Evolutionary conservation across 768 basidiomycete species (phyloP), one percentile per base, ranked within the genome.

Genomic region (Boletus speciosus): DNA sequence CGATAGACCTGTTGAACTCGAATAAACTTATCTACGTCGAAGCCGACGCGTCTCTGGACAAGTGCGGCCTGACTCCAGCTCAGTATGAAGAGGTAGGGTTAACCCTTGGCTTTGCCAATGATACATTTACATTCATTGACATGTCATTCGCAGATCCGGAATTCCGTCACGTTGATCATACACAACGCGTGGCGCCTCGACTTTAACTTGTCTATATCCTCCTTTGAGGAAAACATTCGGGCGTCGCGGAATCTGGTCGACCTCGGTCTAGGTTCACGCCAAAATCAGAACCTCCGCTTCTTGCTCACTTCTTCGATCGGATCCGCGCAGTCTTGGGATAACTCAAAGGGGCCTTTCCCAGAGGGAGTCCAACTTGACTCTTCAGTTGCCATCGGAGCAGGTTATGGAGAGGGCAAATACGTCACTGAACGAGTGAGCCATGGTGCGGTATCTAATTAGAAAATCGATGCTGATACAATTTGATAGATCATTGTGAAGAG

Each of bases 381-480:
- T 0, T 51, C 58, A 3, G 58, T 71, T n/a, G 73, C 77, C 1
- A 49, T 70, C 3, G 76, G 76, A 2, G 57, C 52, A 15, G 81
- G 80, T 0, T 81, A 81, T 45, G 71, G 76, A 12, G 78, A 79
- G 52, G 63, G 69, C 1, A 82, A 82, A 61, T 80, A 76, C 54
- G 56, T 73, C 4, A 57, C 73, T 0, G 78, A 80, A 62, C 60
- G 72, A 45, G 69, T 72, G 42, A 19, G 73, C 58, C 10, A 11
- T 11, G 31, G 3, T 25, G 25, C 7, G 41, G 6, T 4, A n/a
- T 9, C 7, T 38, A 5, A 31, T 6, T 6, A 11, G 12, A 29
- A 1, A 5, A 10, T 19, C 9, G 3, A 9, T 37, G 7, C 34
- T 49, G 25, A 61, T 21, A 7, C 23, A 14, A 3, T 14, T 23